phyloP scores from a whole-genome alignment of 1,284 basidiomycete genomes.

The Boletus semigastroideus region DNA sequence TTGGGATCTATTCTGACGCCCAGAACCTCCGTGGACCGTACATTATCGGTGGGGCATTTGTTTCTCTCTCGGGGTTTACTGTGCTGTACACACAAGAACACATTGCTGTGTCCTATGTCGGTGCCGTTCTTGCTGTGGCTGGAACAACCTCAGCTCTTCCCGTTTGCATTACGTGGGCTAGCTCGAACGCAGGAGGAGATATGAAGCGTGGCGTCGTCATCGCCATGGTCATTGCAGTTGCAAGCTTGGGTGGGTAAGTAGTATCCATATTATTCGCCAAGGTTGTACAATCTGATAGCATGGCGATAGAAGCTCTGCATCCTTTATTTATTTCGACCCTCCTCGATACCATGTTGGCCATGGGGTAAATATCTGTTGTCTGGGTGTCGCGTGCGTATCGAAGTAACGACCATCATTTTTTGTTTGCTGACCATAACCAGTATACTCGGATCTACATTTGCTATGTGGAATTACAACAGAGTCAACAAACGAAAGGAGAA shows the following conservation, averaged over 20 bases:
- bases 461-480: conserved; percentile 42
- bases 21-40: background rate
- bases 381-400: conserved; percentile 37
- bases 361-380: conserved; percentile 48
- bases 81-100: background rate
- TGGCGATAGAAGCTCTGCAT: conserved; percentile 38
- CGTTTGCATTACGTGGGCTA: background rate
- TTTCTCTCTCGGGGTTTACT: background rate
- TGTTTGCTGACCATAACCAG: conserved; percentile 1
- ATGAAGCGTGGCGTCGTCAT: background rate
- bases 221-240: background rate
- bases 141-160: conserved; percentile 53
- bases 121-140: conserved; percentile 49
- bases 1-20: background rate
- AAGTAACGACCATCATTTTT: background rate
- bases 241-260: conserved; percentile 36
- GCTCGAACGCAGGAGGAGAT: background rate
- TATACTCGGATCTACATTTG: conserved; percentile 14
- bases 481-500: conserved; percentile 44
- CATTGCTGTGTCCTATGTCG: conserved; percentile 45
- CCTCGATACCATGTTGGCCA: conserved; percentile 52
- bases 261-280: too few species aligned
- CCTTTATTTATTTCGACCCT: conserved; percentile 44
- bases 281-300: too few species aligned
- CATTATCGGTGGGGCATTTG: background rate